Evolutionary conservation across 495 filamentous ascomycete species (phyloP), one percentile per base, ranked within the genome.

Genomic region (Daldinia loculata): DNA sequence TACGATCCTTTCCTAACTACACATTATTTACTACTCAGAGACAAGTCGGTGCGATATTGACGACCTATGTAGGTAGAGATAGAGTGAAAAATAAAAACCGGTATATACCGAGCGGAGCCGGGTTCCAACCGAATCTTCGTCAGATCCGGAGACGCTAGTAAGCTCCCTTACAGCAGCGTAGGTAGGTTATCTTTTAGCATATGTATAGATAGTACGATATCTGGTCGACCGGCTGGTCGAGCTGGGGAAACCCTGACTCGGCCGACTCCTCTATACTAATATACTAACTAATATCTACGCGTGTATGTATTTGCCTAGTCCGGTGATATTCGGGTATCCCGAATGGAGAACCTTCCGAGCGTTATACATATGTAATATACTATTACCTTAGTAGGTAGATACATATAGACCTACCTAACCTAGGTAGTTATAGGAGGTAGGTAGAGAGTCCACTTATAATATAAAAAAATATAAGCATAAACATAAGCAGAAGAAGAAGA

Each of bases 131-230:
- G 57, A 66, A 66, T 55, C 38, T 36, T 59, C 58, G 63, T 63
- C 58, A 55, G 67, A 66, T 60, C 55, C 56, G 50, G 34, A 17
- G 50, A 17, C 67, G 26, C 55, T 63, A 57, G 24, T 6, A 14
- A 6, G n/a, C 17, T 56, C 53, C 30, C 53, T 56, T 36, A 56
- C 30, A 34, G 26, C 38, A 30, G 51, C 26, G 29, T 17, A 56
- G 6, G 11, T 56, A 56, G 53, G 34, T 56, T 53, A 52, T 52
- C 24, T 52, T 29, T 29, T 30, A 32, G 30, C 30, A 34, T 56
- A 56, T 56, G 52, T 56, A 56, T 55, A 58, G 48, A 53, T 60
- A 67, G 63, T 66, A 66, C 52, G 60, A 56, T 65, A 70, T 60
- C 50, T 66, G 56, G 55, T 39, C 50, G 39, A 56, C 43, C 30